phyloP scores from a whole-genome alignment of 129 eudicot species.

The Flaveria ramosissima region DNA sequence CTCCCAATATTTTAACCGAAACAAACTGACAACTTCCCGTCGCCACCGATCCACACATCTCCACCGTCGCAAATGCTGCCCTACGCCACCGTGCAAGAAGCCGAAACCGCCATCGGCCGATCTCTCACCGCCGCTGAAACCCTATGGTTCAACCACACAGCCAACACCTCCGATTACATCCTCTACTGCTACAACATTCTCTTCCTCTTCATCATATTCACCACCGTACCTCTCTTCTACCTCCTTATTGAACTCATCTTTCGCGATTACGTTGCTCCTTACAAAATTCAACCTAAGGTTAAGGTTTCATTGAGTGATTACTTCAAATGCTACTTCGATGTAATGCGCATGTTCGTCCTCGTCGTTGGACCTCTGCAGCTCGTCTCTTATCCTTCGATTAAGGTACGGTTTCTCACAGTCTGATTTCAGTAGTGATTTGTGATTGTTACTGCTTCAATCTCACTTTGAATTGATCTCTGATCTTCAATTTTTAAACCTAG shows the following conservation, averaged over 20 bases:
- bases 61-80: conserved; percentile 3
- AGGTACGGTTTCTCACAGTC: neutral
- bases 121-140: conserved; percentile 6
- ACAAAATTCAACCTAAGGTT: conserved; percentile 21
- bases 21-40: conserved; percentile 6
- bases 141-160: conserved; percentile 12
- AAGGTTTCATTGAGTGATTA: neutral
- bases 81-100: conserved; percentile 8
- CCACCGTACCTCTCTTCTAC: conserved; percentile 18
- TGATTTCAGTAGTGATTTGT: too few relatives aligned
- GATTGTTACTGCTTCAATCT: too few relatives aligned
- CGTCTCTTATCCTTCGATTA: conserved; percentile 6
- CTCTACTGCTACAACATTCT: conserved; percentile 22
- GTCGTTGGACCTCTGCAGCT: neutral
- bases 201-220: neutral
- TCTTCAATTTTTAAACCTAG: neutral
- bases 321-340: neutral
- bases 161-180: conserved; percentile 5
- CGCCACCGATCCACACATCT: neutral
- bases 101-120: conserved; percentile 9
- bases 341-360: conserved; percentile 9
- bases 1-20: conserved; percentile 11
- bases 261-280: neutral
- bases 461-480: neutral
- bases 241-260: neutral